Conservation (phyloP, 225 moss, liverwort and hornwort genomes). For the Lunularia cruciata region DNA sequence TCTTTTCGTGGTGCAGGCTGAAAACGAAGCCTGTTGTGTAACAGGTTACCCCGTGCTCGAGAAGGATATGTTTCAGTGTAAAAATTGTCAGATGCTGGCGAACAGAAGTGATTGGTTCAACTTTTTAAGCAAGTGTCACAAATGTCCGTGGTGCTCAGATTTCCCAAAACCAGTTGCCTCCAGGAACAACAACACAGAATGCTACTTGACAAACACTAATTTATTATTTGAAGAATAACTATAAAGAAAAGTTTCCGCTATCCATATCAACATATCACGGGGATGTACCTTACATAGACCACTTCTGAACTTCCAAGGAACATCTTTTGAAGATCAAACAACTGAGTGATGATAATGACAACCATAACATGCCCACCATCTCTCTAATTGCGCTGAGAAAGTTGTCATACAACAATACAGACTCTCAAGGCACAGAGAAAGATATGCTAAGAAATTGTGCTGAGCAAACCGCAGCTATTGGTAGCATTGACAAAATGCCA, state of each 20-base stretch:
- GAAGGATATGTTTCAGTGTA: slow-evolving; percentile 59
- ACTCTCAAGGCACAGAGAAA: too few relatives aligned
- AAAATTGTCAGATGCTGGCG: slow-evolving; percentile 64
- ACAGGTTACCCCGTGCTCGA: slow-evolving; percentile 78
- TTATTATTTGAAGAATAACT: slow-evolving; percentile 14
- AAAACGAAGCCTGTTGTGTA: slow-evolving; percentile 74
- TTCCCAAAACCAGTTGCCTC: background rate
- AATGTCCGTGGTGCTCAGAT: slow-evolving; percentile 81
- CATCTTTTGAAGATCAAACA: too few relatives aligned
- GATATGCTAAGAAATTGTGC: too few relatives aligned
- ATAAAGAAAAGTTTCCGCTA: background rate
- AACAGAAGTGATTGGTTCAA: slow-evolving; percentile 84
- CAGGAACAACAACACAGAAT: slow-evolving; percentile 8
- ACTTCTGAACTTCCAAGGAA: too few relatives aligned
- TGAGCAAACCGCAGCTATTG: too few relatives aligned
- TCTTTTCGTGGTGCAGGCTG: slow-evolving; percentile 47
- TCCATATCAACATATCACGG: background rate
- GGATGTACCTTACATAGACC: too few relatives aligned
- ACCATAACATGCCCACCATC: too few relatives aligned
- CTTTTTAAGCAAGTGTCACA: slow-evolving; percentile 61
- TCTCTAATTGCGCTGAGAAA: too few relatives aligned
- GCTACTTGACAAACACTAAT: slow-evolving; percentile 13
- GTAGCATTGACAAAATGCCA: too few relatives aligned
- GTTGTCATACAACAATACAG: too few relatives aligned
- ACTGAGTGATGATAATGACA: too few relatives aligned